Percentiles rank a stretch among this genome's conserved stretches.
These are phyloP conservation scores for Termitomyces sp. DNA, from an alignment of 768 basidiomycete genomes.

Conservation along the genomic window DNA sequence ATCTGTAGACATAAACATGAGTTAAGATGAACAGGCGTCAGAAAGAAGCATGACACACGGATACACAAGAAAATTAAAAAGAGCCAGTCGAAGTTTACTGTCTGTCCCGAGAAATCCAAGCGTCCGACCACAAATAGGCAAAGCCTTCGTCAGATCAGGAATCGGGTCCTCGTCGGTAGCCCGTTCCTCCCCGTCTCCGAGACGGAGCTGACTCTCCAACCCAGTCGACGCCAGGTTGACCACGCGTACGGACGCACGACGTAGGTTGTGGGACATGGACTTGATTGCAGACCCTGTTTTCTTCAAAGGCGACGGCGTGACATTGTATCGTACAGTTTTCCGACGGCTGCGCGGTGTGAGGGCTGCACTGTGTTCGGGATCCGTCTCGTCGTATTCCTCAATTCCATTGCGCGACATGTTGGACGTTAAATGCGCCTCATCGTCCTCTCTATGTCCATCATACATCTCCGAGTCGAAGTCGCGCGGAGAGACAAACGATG, in stretches of 20 bases:
- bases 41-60: slow-evolving; percentile 46
- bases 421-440: slow-evolving; percentile 54
- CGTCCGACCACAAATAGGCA: slow-evolving; percentile 72
- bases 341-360: slow-evolving; percentile 35
- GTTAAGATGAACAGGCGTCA: not conserved
- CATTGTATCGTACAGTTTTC: slow-evolving; percentile 48
- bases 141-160: slow-evolving; percentile 39
- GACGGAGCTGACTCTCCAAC: slow-evolving; percentile 54
- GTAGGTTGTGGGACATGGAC: slow-evolving; percentile 52
- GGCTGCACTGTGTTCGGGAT: slow-evolving; percentile 48
- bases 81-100: slow-evolving; percentile 56
- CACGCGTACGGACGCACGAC: slow-evolving; percentile 72
- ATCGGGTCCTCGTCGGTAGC: slow-evolving; percentile 29
- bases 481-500: slow-evolving; percentile 42
- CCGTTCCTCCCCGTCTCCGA: slow-evolving; percentile 43
- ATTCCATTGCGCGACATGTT: slow-evolving; percentile 40
- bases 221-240: slow-evolving; percentile 70
- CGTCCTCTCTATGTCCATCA: slow-evolving; percentile 49
- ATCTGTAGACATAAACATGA: slow-evolving; percentile 37
- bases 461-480: slow-evolving; percentile 31
- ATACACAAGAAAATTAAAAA: slow-evolving; percentile 68
- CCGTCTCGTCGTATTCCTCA: slow-evolving; percentile 30
- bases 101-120: slow-evolving; percentile 73
- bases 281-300: slow-evolving; percentile 59
- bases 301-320: slow-evolving; percentile 55